These are phyloP conservation scores for Ophiocordyceps unilateralis DNA, from an alignment of 2,329 filamentous ascomycete genomes.

Conservation along the genomic window DNA sequence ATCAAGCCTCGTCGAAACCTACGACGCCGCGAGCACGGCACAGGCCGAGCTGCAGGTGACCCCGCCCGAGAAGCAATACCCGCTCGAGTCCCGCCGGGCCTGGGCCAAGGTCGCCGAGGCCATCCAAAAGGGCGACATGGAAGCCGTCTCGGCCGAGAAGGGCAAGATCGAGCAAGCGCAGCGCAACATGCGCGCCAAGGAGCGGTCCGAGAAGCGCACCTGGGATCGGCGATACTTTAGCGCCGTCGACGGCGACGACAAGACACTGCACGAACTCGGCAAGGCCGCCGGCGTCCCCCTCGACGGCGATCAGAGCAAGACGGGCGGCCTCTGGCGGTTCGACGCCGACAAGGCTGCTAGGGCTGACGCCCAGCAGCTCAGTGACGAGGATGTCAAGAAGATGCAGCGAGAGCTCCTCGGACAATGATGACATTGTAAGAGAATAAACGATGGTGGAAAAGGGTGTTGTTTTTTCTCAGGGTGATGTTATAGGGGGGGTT, in stretches of 20 bases:
- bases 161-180: constrained; percentile 80
- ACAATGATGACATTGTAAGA: constrained; percentile 10
- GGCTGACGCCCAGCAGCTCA: constrained; percentile 18
- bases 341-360: constrained; percentile 28
- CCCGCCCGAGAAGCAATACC: constrained; percentile 62
- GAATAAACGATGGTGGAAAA: too few species aligned
- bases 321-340: constrained; percentile 42
- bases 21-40: constrained; percentile 37
- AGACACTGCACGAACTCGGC: constrained; percentile 27
- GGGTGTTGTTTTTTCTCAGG: too few species aligned
- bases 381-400: constrained; percentile 20
- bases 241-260: constrained; percentile 25
- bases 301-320: constrained; percentile 41
- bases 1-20: constrained; percentile 35
- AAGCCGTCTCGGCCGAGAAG: constrained; percentile 63
- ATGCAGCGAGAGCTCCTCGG: constrained; percentile 28
- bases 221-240: constrained; percentile 83
- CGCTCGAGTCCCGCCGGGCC: constrained; percentile 72
- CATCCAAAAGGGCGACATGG: constrained; percentile 71
- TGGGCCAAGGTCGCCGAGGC: constrained; percentile 75
- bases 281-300: constrained; percentile 26
- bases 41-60: constrained; percentile 55
- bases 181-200: constrained; percentile 53
- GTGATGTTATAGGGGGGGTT: too few species aligned
- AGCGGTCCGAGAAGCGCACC: constrained; percentile 53